Percentiles rank a stretch among this genome's conserved stretches.
Conservation (phyloP, 2,329 filamentous ascomycete species). For the Tolypocladium album region DNA sequence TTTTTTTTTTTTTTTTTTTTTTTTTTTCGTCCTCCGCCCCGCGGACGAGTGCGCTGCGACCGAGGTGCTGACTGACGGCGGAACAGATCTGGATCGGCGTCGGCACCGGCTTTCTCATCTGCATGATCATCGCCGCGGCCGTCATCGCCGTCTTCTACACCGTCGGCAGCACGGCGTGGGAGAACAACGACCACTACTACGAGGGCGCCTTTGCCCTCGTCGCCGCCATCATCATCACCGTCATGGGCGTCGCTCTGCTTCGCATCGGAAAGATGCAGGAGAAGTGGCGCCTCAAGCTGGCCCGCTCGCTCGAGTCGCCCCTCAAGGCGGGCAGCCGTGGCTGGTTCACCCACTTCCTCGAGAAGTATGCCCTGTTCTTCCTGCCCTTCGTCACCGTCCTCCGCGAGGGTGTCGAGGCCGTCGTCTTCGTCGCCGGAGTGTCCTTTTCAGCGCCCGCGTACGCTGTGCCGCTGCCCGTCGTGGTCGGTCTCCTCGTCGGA, state of each 20-base stretch:
- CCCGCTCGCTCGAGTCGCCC: constrained; percentile 51
- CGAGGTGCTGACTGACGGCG: neutral
- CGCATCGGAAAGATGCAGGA: constrained; percentile 74
- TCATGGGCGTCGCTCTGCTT: constrained; percentile 71
- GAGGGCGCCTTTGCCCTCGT: constrained; percentile 70
- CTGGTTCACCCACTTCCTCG: constrained; percentile 50
- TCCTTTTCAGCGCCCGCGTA: constrained; percentile 64
- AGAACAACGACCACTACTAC: constrained; percentile 62
- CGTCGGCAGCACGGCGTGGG: constrained; percentile 56
- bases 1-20: too few species aligned
- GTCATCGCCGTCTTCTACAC: constrained; percentile 65
- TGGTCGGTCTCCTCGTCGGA: constrained; percentile 62
- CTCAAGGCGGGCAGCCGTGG: constrained; percentile 30
- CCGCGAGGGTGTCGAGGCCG: constrained; percentile 74
- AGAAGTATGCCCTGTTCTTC: constrained; percentile 79
- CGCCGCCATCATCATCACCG: constrained; percentile 67
- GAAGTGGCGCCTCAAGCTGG: constrained; percentile 80
- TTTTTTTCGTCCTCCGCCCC: neutral
- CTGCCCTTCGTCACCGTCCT: constrained; percentile 83
- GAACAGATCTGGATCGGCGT: constrained; percentile 53
- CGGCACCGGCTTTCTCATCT: constrained; percentile 49
- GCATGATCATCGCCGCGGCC: constrained; percentile 52
- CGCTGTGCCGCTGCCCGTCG: constrained; percentile 66
- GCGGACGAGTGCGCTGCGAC: neutral
- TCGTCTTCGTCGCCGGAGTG: constrained; percentile 80